Conservation (phyloP, 495 filamentous ascomycete genomes). For the Penicillium angulare region DNA sequence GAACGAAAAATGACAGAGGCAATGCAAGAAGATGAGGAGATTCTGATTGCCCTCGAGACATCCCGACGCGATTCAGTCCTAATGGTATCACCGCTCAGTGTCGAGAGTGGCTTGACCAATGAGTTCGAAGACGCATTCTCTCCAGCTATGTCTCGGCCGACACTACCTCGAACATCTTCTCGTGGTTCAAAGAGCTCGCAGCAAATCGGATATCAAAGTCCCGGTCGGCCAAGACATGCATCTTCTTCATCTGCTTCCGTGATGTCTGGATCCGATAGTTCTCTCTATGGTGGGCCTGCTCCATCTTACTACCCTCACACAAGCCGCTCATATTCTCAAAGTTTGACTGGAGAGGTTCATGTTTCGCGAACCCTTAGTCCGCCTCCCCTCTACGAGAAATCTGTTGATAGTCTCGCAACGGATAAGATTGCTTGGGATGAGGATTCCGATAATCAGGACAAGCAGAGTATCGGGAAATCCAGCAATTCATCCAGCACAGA, state of each 20-base stretch:
- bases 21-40: slow-evolving; percentile 23
- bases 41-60: not conserved
- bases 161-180: not conserved
- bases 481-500: slow-evolving; percentile 3
- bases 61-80: slow-evolving; percentile 9
- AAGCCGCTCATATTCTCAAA: slow-evolving; percentile 2
- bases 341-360: not conserved
- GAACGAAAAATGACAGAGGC: slow-evolving; percentile 26
- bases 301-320: slow-evolving; percentile 5
- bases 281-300: slow-evolving; percentile 1
- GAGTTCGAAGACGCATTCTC: slow-evolving; percentile 3
- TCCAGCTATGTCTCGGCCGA: not conserved
- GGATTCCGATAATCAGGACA: slow-evolving; percentile 3
- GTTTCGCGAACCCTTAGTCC: slow-evolving; percentile 1
- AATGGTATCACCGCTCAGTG: slow-evolving; percentile 4
- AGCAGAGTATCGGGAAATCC: not conserved
- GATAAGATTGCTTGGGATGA: slow-evolving; percentile 6
- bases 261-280: slow-evolving; percentile 19
- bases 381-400: slow-evolving; percentile 1
- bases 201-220: not conserved
- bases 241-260: slow-evolving; percentile 23
- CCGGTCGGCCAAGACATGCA: not conserved
- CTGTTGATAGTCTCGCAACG: slow-evolving; percentile 6
- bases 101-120: not conserved
- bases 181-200: not conserved